Conservation (phyloP, 1,284 basidiomycete species). For the Amylostereum areolatum region DNA sequence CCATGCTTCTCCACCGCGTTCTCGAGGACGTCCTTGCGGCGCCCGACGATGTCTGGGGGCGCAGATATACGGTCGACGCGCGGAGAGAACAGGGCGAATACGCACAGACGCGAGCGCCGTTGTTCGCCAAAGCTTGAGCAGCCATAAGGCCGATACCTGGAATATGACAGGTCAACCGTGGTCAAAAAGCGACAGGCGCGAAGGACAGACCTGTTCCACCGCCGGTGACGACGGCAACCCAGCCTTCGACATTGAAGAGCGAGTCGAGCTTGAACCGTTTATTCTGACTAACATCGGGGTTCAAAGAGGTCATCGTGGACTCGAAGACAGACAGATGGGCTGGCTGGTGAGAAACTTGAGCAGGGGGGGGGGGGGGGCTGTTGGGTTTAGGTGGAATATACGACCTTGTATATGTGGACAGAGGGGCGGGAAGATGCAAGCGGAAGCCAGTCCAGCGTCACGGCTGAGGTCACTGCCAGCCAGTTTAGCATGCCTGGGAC, state of each 20-base stretch:
- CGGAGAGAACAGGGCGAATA: neutral
- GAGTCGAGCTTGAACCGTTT: slow-evolving; percentile 13
- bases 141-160: slow-evolving; percentile 35
- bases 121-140: slow-evolving; percentile 31
- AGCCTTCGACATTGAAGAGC: slow-evolving; percentile 28
- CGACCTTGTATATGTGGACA: too few relatives aligned
- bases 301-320: too few relatives aligned
- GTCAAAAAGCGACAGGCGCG: neutral
- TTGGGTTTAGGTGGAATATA: too few relatives aligned
- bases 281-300: too few relatives aligned
- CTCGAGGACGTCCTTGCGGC: slow-evolving; percentile 7
- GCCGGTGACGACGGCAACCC: slow-evolving; percentile 32
- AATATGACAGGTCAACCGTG: neutral
- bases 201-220: slow-evolving; percentile 23
- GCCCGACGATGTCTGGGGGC: slow-evolving; percentile 6
- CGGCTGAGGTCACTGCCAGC: too few relatives aligned
- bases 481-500: too few relatives aligned
- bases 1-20: slow-evolving; percentile 13
- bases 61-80: neutral
- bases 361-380: too few relatives aligned
- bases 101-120: slow-evolving; percentile 32
- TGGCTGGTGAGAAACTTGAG: too few relatives aligned
- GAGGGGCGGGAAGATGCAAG: too few relatives aligned
- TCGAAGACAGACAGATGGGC: too few relatives aligned
- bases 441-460: too few relatives aligned